phyloP scores from a whole-genome alignment of 2,329 filamentous ascomycete species.

The Mycosphaerelloides madeirae region DNA sequence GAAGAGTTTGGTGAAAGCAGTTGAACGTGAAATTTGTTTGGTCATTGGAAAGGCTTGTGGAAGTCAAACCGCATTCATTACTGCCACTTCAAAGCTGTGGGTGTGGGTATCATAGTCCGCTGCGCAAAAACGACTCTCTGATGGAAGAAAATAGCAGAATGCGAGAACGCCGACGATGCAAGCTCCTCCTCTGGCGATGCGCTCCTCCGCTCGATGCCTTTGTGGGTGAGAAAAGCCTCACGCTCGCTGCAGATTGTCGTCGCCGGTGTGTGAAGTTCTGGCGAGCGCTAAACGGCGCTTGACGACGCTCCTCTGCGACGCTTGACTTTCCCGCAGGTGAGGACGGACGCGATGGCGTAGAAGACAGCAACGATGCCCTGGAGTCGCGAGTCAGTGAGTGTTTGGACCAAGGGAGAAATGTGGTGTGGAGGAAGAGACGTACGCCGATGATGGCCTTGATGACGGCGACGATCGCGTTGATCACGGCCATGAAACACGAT shows the following conservation, averaged over 20 bases:
- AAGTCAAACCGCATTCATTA: conserved; percentile 5
- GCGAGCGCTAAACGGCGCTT: conserved; percentile 30
- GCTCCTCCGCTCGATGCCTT: too few relatives aligned
- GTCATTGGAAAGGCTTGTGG: neutral
- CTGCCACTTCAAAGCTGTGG: conserved; percentile 1
- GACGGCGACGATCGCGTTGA: conserved; percentile 45
- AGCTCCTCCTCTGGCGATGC: too few relatives aligned
- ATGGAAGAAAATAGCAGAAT: too few relatives aligned
- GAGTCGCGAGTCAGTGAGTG: neutral
- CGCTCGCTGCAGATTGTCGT: too few relatives aligned
- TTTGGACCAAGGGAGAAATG: neutral
- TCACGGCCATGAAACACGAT: conserved; percentile 36
- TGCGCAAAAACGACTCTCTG: neutral
- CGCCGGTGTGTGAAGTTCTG: too few relatives aligned
- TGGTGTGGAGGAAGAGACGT: conserved; percentile 1
- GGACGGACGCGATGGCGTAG: conserved; percentile 46
- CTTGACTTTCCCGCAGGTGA: conserved; percentile 45
- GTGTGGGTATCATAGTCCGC: conserved; percentile 20
- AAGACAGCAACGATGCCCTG: conserved; percentile 47
- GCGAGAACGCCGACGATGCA: too few relatives aligned
- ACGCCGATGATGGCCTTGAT: conserved; percentile 45
- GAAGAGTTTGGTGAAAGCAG: neutral
- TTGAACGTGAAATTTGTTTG: too few relatives aligned
- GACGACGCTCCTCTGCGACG: conserved; percentile 35
- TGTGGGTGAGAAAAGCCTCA: too few relatives aligned